These are phyloP conservation scores for Carpinus fangiana DNA, from an alignment of 306 rosid species.

Conservation along the genomic window DNA sequence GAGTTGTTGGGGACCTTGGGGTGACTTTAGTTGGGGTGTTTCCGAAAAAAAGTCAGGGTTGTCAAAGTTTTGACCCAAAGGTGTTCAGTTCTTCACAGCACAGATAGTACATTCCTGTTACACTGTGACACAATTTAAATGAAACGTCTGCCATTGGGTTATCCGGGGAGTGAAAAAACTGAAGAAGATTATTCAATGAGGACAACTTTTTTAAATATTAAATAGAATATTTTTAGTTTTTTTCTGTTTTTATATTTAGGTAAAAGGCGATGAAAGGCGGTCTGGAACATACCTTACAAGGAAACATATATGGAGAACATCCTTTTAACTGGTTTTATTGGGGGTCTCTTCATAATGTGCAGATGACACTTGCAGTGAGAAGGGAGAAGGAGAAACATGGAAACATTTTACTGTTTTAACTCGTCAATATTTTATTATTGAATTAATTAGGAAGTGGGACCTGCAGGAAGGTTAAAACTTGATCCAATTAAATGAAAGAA, in stretches of 20 bases:
- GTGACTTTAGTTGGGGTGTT: conserved; percentile 21
- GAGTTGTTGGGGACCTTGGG: not conserved
- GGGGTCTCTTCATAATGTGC: not conserved
- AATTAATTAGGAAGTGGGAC: not conserved
- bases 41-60: not conserved
- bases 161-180: conserved; percentile 33
- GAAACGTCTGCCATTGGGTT: conserved; percentile 58
- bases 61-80: conserved; percentile 44
- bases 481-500: too few relatives aligned
- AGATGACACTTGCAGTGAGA: too few relatives aligned
- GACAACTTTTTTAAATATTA: too few relatives aligned
- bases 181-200: not conserved
- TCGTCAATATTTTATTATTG: not conserved
- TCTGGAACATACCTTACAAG: conserved; percentile 10
- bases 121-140: conserved; percentile 45
- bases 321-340: not conserved
- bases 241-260: not conserved
- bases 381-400: not conserved
- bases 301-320: not conserved
- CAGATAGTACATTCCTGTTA: conserved; percentile 53
- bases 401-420: too few relatives aligned
- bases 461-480: not conserved
- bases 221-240: not conserved
- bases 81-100: conserved; percentile 34
- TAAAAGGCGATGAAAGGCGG: not conserved